phyloP scores from a whole-genome alignment of 345 rosid genomes.

The Pistacia integerrima region DNA sequence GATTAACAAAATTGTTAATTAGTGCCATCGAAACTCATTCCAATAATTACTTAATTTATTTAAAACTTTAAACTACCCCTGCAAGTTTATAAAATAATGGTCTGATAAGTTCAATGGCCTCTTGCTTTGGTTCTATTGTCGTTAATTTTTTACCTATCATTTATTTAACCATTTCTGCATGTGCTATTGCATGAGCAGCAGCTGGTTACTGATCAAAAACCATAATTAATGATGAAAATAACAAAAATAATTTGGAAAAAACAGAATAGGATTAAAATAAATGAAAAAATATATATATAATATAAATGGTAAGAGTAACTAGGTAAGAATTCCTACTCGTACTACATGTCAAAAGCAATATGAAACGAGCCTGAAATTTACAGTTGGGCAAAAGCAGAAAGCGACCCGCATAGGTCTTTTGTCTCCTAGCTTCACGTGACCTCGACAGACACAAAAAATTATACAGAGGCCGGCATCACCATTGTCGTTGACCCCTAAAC shows the following conservation, averaged over 20 bases:
- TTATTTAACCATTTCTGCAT: too few relatives aligned
- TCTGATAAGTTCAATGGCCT: constrained; percentile 1
- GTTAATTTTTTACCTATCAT: too few relatives aligned
- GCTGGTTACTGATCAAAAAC: too few relatives aligned
- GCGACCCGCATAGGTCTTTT: constrained; percentile 23
- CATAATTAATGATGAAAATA: background rate
- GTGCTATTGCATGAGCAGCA: too few relatives aligned
- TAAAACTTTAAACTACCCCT: background rate
- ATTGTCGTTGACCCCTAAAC: constrained; percentile 15
- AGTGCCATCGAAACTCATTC: background rate
- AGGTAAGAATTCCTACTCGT: constrained; percentile 1
- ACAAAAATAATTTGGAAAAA: too few relatives aligned
- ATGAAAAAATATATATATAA: background rate
- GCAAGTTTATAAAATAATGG: background rate
- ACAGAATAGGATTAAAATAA: too few relatives aligned
- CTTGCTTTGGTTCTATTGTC: background rate
- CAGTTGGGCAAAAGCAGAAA: constrained; percentile 30
- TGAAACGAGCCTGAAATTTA: constrained; percentile 33
- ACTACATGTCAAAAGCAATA: constrained; percentile 9
- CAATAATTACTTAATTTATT: background rate
- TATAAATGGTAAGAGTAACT: background rate
- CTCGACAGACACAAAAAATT: background rate
- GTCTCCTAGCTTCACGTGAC: constrained; percentile 55
- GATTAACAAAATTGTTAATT: background rate
- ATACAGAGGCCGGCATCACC: constrained; percentile 12